Evolutionary conservation across 179 eudicot genomes (phyloP).

Genomic region (Silene noctiflora): DNA sequence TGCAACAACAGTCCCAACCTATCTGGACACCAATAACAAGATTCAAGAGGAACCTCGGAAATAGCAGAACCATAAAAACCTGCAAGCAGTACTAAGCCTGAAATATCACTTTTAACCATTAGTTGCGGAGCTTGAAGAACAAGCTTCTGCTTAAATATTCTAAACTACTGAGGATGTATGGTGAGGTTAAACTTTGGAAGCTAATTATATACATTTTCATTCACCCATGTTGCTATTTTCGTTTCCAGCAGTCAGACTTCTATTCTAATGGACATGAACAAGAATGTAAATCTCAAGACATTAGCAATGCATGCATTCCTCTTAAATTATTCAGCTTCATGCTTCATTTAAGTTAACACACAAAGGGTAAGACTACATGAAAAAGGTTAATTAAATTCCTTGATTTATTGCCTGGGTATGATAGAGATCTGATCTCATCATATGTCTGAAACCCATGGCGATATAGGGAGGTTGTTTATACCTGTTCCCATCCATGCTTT

Average conservation of each 20-base stretch:
- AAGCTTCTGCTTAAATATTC: neutral
- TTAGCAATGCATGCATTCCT: neutral
- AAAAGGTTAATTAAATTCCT: neutral
- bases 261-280: neutral
- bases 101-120: neutral
- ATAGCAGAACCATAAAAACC: neutral
- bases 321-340: neutral
- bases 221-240: neutral
- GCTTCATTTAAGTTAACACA: neutral
- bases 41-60: neutral
- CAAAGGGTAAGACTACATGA: neutral
- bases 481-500: slow-evolving; percentile 96
- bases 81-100: slow-evolving; percentile 13
- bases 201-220: neutral
- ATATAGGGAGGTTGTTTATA: slow-evolving; percentile 26
- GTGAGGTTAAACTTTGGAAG: neutral
- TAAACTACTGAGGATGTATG: neutral
- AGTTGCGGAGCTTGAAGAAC: neutral
- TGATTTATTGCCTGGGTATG: neutral
- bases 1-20: neutral
- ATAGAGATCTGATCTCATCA: slow-evolving; percentile 6
- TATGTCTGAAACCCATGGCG: neutral
- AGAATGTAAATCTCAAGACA: neutral
- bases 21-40: neutral
- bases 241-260: neutral